Evolutionary conservation across 202 grass and related monocot species (phyloP).

Genomic region (Digitaria exilis): DNA sequence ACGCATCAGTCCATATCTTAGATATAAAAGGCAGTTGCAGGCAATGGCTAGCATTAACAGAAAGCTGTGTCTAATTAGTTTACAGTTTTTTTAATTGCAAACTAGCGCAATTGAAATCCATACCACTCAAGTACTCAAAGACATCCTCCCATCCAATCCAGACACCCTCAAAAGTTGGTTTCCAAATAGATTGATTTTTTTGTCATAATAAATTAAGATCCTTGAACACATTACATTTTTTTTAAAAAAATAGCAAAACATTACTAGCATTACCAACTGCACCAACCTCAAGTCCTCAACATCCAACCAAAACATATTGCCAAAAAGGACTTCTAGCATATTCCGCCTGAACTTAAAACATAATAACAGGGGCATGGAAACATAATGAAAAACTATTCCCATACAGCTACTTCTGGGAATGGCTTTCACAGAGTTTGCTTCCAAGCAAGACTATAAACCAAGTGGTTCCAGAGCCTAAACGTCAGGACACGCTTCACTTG

Average conservation of each 20-base stretch:
- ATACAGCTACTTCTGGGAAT: not conserved
- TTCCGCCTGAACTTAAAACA: not conserved
- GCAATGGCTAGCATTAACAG: not conserved
- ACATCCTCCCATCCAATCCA: not conserved
- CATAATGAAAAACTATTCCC: not conserved
- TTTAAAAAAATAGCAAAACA: not conserved
- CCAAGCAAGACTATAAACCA: slow-evolving; percentile 30
- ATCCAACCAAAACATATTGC: slow-evolving; percentile 6
- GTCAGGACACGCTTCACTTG: not conserved
- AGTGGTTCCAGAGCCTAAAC: slow-evolving; percentile 12
- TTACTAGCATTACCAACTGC: not conserved
- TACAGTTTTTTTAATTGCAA: not conserved
- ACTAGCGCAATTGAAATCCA: not conserved
- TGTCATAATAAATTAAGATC: not conserved
- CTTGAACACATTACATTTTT: not conserved
- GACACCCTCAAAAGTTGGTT: not conserved
- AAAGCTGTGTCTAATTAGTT: not conserved
- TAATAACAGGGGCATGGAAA: not conserved
- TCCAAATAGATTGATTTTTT: not conserved
- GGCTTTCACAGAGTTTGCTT: slow-evolving; percentile 20
- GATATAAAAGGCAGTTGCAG: slow-evolving; percentile 9
- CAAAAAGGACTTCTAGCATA: not conserved
- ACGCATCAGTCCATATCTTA: not conserved
- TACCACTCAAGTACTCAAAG: not conserved
- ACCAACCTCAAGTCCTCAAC: not conserved